Percentiles rank a stretch among this genome's conserved stretches.
Evolutionary conservation across 352 stramenopile genomes (phyloP).

Genomic region (Phytophthora citrophthora): DNA sequence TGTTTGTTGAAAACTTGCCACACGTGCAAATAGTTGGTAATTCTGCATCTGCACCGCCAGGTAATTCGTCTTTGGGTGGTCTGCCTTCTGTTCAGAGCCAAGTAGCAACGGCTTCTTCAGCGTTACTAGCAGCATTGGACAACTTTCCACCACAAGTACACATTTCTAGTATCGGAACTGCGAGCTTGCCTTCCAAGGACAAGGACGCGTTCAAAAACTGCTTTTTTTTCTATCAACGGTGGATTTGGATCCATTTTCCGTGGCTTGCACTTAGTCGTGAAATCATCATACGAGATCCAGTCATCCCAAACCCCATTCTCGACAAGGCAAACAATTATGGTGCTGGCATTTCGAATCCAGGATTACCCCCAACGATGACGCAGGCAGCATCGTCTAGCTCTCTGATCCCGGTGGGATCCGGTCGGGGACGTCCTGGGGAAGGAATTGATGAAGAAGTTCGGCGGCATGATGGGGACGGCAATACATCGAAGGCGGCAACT

Average conservation of each 20-base stretch:
- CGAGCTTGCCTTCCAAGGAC: constrained; percentile 33
- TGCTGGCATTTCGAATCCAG: not conserved
- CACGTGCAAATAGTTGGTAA: constrained; percentile 37
- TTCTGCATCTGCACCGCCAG: constrained; percentile 27
- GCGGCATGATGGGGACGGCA: constrained; percentile 3
- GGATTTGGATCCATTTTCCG: constrained; percentile 94
- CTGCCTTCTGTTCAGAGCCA: constrained; percentile 20
- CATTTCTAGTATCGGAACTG: constrained; percentile 10
- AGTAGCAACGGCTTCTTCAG: constrained; percentile 31
- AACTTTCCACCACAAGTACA: constrained; percentile 33
- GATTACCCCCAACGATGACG: not conserved
- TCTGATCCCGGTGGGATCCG: constrained; percentile 9
- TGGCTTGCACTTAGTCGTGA: constrained; percentile 88
- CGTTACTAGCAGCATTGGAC: constrained; percentile 34
- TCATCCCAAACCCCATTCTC: constrained; percentile 41
- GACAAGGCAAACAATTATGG: constrained; percentile 30
- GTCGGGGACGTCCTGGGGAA: constrained; percentile 20
- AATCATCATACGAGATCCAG: constrained; percentile 59
- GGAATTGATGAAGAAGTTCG: constrained; percentile 31
- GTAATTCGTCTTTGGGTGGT: constrained; percentile 8
- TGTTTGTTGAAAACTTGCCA: constrained; percentile 70
- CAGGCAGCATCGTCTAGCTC: constrained; percentile 15
- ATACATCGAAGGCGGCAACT: constrained; percentile 1
- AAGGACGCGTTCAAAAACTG: constrained; percentile 60
- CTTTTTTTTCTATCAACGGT: constrained; percentile 92